Percentiles rank a stretch among this genome's conserved stretches.
Conservation (phyloP, 371 early-diverging fungal genomes). For the Mortierella sp. region DNA sequence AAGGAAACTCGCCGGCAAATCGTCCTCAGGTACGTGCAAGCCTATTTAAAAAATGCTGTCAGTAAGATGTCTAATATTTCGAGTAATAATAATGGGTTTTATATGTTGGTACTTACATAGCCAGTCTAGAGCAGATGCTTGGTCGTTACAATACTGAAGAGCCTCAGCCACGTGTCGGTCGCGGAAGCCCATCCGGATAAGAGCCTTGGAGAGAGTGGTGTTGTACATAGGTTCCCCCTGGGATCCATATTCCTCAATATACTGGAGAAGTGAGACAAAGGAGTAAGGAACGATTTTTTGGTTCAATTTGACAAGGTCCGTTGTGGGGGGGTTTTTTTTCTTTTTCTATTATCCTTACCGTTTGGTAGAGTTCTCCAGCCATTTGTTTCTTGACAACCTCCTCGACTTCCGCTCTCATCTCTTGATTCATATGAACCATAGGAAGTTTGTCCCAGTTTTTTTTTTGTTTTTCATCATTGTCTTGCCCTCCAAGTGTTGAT, state of each 20-base stretch:
- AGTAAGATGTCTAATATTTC: too few relatives aligned
- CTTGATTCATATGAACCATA: conserved; percentile 76
- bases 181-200: conserved; percentile 81
- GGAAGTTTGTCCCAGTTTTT: conserved; percentile 81
- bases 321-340: too few relatives aligned
- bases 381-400: conserved; percentile 66
- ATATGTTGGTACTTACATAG: conserved; percentile 67
- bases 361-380: conserved; percentile 55
- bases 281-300: background rate
- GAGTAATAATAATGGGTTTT: too few relatives aligned
- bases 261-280: conserved; percentile 55
- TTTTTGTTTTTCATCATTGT: conserved; percentile 58
- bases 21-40: conserved; percentile 90
- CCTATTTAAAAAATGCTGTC: conserved; percentile 49
- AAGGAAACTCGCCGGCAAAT: conserved; percentile 75
- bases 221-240: conserved; percentile 58
- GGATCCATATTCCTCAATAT: conserved; percentile 51
- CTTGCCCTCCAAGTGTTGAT: conserved; percentile 43
- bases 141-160: conserved; percentile 67
- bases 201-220: conserved; percentile 54
- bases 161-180: conserved; percentile 82
- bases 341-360: conserved; percentile 29
- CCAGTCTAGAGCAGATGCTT: conserved; percentile 83
- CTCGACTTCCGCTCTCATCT: conserved; percentile 73
- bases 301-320: too few relatives aligned